Evolutionary conservation across 2,329 filamentous ascomycete species (phyloP).

Genomic region (Colletotrichum caudatum): DNA sequence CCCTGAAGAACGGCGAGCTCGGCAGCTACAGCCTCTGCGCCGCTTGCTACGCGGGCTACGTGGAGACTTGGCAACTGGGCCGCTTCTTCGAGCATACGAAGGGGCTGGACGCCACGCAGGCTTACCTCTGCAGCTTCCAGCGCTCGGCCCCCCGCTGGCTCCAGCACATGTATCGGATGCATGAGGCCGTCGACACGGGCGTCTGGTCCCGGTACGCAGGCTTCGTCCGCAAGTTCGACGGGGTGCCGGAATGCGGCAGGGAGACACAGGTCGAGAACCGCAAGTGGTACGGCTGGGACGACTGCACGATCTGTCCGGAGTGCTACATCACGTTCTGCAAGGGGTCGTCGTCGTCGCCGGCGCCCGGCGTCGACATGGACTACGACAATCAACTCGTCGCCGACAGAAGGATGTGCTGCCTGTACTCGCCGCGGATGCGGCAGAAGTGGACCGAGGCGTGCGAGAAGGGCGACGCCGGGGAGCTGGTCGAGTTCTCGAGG

Average conservation of each 20-base stretch:
- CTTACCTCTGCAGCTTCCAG: slow-evolving; percentile 49
- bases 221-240: slow-evolving; percentile 46
- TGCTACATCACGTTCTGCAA: slow-evolving; percentile 38
- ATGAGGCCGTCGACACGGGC: slow-evolving; percentile 49
- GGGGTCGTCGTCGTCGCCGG: slow-evolving; percentile 18
- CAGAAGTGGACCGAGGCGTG: slow-evolving; percentile 35
- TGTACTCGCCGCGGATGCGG: slow-evolving; percentile 42
- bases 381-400: slow-evolving; percentile 6
- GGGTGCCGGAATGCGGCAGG: slow-evolving; percentile 30
- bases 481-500: slow-evolving; percentile 18
- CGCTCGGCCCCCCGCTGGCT: slow-evolving; percentile 45
- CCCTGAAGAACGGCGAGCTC: slow-evolving; percentile 44
- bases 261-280: slow-evolving; percentile 16
- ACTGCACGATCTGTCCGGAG: slow-evolving; percentile 39
- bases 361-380: background rate
- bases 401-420: slow-evolving; percentile 35
- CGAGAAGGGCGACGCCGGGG: slow-evolving; percentile 1
- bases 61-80: slow-evolving; percentile 46
- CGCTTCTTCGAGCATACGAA: slow-evolving; percentile 47
- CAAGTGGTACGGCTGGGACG: slow-evolving; percentile 42
- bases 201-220: slow-evolving; percentile 48
- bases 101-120: slow-evolving; percentile 38
- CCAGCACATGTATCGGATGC: slow-evolving; percentile 46
- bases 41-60: slow-evolving; percentile 50
- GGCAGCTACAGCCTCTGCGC: slow-evolving; percentile 49